phyloP scores from a whole-genome alignment of 2,329 filamentous ascomycete species.

The Dothiorella sarmentorum region DNA sequence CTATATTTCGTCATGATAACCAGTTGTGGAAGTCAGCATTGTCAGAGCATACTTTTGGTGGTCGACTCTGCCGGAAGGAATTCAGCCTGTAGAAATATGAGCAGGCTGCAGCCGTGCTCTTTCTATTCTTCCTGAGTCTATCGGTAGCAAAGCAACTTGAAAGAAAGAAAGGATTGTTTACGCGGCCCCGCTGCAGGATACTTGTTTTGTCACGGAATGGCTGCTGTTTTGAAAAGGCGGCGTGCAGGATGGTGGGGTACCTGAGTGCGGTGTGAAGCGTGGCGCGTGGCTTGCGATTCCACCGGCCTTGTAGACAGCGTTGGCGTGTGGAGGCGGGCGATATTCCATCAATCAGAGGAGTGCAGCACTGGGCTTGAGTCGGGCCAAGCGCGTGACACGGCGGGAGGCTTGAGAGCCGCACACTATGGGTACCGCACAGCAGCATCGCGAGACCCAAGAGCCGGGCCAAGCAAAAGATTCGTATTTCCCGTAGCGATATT shows the following conservation, averaged over 20 bases:
- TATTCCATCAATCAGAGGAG: slow-evolving; percentile 9
- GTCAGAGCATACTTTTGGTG: not conserved
- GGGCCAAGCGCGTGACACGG: not conserved
- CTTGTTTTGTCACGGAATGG: not conserved
- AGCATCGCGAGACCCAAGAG: not conserved
- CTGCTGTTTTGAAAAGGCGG: not conserved
- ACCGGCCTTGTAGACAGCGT: not conserved
- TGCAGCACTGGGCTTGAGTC: not conserved
- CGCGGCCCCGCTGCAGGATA: not conserved
- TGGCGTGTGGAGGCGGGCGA: not conserved
- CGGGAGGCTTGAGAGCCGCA: slow-evolving; percentile 7
- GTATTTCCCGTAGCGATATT: not conserved
- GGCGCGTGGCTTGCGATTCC: slow-evolving; percentile 6
- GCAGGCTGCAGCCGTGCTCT: too few relatives aligned
- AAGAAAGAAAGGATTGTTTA: not conserved
- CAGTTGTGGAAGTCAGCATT: not conserved
- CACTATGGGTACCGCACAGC: too few relatives aligned
- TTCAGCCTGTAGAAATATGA: not conserved
- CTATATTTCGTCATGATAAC: not conserved
- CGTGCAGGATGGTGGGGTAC: not conserved
- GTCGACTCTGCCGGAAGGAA: not conserved
- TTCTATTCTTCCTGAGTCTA: too few relatives aligned
- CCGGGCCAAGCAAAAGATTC: not conserved
- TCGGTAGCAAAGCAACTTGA: too few relatives aligned
- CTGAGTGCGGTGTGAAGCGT: slow-evolving; percentile 2